Conservation (phyloP, 306 rosid species). For the Phaseolus lunatus region DNA sequence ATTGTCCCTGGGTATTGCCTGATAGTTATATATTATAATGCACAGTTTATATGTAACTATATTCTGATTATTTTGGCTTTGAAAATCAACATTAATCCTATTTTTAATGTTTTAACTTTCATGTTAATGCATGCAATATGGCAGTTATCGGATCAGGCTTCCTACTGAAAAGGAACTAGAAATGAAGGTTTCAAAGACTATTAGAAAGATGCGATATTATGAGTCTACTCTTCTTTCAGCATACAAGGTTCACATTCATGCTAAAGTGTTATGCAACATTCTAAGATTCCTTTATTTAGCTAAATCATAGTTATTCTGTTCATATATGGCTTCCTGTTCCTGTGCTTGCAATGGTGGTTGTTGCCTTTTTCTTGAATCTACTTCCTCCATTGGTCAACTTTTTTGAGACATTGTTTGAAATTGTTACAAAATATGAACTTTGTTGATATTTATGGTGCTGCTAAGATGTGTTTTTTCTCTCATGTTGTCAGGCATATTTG, state of each 20-base stretch:
- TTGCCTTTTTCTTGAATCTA: slow-evolving; percentile 14
- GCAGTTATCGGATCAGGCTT: slow-evolving; percentile 93
- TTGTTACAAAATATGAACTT: slow-evolving; percentile 30
- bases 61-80: slow-evolving; percentile 18
- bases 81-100: background rate
- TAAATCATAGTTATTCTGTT: slow-evolving; percentile 21
- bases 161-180: slow-evolving; percentile 95
- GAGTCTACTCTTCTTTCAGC: slow-evolving; percentile 91
- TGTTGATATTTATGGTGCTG: slow-evolving; percentile 23
- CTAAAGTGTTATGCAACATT: slow-evolving; percentile 7
- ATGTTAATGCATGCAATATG: slow-evolving; percentile 38
- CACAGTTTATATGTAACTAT: slow-evolving; percentile 31
- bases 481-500: slow-evolving; percentile 71
- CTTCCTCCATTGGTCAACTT: slow-evolving; percentile 15
- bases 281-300: slow-evolving; percentile 19
- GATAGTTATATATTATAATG: slow-evolving; percentile 34
- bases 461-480: slow-evolving; percentile 24
- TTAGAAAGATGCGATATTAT: slow-evolving; percentile 83
- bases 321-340: slow-evolving; percentile 33
- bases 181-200: slow-evolving; percentile 92
- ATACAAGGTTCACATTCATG: slow-evolving; percentile 74
- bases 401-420: slow-evolving; percentile 7
- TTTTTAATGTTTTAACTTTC: slow-evolving; percentile 35
- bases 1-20: slow-evolving; percentile 82
- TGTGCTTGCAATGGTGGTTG: slow-evolving; percentile 31